A percentile compares a stretch with the other conserved stretches of the same genome.
These are phyloP conservation scores for Ceratocystis ficicola DNA, from an alignment of 2,329 filamentous ascomycete genomes.

Conservation along the genomic window DNA sequence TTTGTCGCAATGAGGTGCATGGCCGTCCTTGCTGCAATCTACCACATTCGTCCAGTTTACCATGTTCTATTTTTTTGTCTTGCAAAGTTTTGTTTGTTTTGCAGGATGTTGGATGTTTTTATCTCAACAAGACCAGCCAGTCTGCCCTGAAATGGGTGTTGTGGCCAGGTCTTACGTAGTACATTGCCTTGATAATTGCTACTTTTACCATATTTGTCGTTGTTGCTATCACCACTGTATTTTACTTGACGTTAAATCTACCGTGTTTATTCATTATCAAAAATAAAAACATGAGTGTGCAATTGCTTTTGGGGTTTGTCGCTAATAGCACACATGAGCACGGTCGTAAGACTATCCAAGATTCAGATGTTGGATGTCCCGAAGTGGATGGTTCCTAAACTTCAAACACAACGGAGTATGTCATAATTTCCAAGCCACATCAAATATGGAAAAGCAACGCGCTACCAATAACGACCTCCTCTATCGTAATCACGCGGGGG, in stretches of 20 bases:
- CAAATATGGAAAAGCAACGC: neutral
- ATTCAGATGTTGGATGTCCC: no score
- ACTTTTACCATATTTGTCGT: neutral
- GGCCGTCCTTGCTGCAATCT: neutral
- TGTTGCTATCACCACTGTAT: neutral
- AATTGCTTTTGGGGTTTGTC: neutral
- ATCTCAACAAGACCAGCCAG: neutral
- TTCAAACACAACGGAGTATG: neutral
- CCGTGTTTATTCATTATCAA: neutral
- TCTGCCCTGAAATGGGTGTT: neutral
- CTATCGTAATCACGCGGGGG: conserved; percentile 37
- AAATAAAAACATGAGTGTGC: neutral
- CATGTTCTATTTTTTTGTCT: neutral
- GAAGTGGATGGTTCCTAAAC: neutral
- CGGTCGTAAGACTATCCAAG: neutral
- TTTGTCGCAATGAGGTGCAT: neutral
- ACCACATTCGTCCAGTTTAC: neutral
- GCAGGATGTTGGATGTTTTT: neutral
- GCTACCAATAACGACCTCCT: conserved; percentile 38
- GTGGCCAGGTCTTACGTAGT: neutral
- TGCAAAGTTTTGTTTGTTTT: neutral
- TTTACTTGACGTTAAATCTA: neutral
- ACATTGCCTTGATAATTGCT: neutral
- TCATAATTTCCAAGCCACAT: neutral
- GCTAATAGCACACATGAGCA: neutral